Evolutionary conservation across 2,329 filamentous ascomycete genomes (phyloP).

Genomic region (Penicillium sp.): DNA sequence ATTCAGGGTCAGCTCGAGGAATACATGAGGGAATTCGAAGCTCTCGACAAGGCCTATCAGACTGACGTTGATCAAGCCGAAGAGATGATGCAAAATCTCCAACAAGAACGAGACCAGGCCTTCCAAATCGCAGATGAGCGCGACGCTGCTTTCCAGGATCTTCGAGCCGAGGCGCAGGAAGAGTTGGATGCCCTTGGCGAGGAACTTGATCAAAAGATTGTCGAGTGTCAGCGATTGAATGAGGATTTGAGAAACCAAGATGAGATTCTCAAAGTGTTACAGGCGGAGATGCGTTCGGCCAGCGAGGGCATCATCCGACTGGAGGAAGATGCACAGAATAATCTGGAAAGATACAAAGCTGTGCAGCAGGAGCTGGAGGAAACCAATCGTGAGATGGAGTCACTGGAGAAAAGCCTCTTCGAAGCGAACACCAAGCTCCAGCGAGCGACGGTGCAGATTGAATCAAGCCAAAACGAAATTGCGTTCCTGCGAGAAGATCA

Average conservation of each 20-base stretch:
- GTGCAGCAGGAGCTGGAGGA: conserved; percentile 78
- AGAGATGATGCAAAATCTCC: conserved; percentile 71
- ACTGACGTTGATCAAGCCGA: conserved; percentile 73
- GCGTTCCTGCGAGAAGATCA: conserved; percentile 94
- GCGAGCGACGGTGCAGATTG: conserved; percentile 80
- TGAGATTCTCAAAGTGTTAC: conserved; percentile 85
- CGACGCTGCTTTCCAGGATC: conserved; percentile 46
- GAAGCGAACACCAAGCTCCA: conserved; percentile 86
- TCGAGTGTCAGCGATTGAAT: conserved; percentile 64
- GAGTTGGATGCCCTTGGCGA: conserved; percentile 54
- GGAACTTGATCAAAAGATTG: conserved; percentile 65
- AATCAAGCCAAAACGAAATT: conserved; percentile 88
- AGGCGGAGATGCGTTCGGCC: conserved; percentile 87
- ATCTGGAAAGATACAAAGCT: conserved; percentile 69
- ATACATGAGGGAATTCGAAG: conserved; percentile 72
- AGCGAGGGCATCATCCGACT: conserved; percentile 79
- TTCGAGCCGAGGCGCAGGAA: conserved; percentile 54
- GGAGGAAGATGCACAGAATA: conserved; percentile 81
- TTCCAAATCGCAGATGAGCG: conserved; percentile 64
- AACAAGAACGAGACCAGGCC: conserved; percentile 80
- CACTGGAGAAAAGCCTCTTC: conserved; percentile 73
- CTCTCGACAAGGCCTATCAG: conserved; percentile 65
- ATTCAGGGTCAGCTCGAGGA: conserved; percentile 75
- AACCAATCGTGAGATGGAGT: conserved; percentile 78
- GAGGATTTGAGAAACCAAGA: conserved; percentile 67